Evolutionary conservation across 2,329 filamentous ascomycete genomes (phyloP).

Genomic region (Raffaelea deltoideospora): DNA sequence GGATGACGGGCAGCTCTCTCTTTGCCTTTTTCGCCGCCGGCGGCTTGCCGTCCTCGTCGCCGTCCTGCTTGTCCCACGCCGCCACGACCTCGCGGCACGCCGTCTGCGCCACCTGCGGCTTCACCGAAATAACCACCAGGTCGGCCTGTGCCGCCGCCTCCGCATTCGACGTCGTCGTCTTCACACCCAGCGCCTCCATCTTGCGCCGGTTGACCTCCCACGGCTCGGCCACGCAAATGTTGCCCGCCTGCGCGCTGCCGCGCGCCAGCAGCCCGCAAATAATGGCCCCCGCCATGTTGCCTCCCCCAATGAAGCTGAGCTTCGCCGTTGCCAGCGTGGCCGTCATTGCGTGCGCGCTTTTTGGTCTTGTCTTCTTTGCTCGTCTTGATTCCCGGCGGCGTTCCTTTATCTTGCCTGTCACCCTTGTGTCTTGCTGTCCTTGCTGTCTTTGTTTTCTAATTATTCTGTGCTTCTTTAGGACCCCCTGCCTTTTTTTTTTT

Average conservation of each 20-base stretch:
- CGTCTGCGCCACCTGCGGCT: conserved; percentile 32
- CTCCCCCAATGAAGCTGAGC: conserved; percentile 26
- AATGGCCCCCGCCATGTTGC: conserved; percentile 38
- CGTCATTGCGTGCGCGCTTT: no score
- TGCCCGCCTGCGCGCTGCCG: conserved; percentile 24
- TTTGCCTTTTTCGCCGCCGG: no score
- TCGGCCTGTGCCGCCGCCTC: conserved; percentile 28
- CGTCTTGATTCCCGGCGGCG: no score
- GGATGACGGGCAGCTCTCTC: conserved; percentile 26
- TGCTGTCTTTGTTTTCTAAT: no score
- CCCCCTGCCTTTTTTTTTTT: no score
- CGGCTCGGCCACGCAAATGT: conserved; percentile 33
- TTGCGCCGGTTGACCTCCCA: conserved; percentile 37
- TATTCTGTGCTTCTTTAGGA: no score
- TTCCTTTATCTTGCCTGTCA: no score
- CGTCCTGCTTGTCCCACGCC: conserved; percentile 18
- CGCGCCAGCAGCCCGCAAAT: conserved; percentile 31
- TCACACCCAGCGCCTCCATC: conserved; percentile 28
- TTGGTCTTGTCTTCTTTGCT: no score
- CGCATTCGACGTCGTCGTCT: conserved; percentile 28
- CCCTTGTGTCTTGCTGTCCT: no score
- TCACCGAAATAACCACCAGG: conserved; percentile 33
- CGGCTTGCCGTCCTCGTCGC: background rate
- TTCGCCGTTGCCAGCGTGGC: conserved; percentile 16
- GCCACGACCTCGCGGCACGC: conserved; percentile 31